A percentile compares a stretch with the other conserved stretches of the same genome.
Conservation (phyloP, 257 asterid species). For the Solanum bulbocastanum region DNA sequence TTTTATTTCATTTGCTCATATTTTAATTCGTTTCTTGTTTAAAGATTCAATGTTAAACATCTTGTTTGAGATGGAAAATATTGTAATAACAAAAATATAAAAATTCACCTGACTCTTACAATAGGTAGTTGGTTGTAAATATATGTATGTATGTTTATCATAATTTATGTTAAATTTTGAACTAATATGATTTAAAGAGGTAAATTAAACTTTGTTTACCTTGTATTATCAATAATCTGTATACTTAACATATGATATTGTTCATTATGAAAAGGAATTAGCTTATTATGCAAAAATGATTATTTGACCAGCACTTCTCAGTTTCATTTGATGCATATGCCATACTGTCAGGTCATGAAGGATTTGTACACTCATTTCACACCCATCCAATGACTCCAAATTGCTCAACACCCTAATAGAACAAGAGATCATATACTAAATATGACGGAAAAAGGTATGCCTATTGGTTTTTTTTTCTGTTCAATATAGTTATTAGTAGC, state of each 20-base stretch:
- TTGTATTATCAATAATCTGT: not conserved
- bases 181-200: not conserved
- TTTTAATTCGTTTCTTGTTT: too few relatives aligned
- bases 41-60: too few relatives aligned
- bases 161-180: not conserved
- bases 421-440: constrained; percentile 77
- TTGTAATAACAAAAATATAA: too few relatives aligned
- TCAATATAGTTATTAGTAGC: not conserved
- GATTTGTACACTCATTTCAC: constrained; percentile 62
- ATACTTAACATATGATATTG: not conserved
- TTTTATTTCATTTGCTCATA: too few relatives aligned
- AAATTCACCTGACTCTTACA: not conserved
- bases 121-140: not conserved
- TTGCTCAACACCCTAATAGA: constrained; percentile 80
- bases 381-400: constrained; percentile 69
- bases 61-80: too few relatives aligned
- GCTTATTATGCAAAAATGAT: not conserved
- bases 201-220: not conserved
- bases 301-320: not conserved
- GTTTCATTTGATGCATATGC: too few relatives aligned
- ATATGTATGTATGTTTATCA: not conserved
- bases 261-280: not conserved
- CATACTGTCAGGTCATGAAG: constrained; percentile 53
- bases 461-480: not conserved
- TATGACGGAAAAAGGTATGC: constrained; percentile 65